These are phyloP conservation scores for Candida sp. DNA, from an alignment of 1,139 yeast species.

Conservation along the genomic window DNA sequence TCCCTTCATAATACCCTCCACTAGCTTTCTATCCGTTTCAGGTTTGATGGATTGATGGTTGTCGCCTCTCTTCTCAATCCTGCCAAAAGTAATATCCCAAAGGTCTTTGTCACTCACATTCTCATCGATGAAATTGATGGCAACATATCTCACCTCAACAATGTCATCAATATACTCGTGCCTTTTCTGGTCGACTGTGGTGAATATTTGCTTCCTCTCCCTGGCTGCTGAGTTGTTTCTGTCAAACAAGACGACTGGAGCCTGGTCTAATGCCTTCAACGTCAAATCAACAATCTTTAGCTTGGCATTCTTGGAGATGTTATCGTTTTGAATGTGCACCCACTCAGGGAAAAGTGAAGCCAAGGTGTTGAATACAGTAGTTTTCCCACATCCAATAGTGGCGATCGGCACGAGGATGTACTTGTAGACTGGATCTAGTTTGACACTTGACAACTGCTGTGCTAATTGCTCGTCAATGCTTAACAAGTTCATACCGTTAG, in stretches of 20 bases:
- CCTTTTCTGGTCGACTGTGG: conserved; percentile 48
- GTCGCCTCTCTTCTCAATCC: conserved; percentile 79
- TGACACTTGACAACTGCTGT: conserved; percentile 11
- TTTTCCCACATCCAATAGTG: conserved; percentile 95
- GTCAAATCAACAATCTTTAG: conserved; percentile 57
- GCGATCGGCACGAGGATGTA: conserved; percentile 83
- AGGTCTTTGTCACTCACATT: conserved; percentile 26
- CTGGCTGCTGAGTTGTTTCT: conserved; percentile 78
- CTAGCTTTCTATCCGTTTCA: conserved; percentile 44
- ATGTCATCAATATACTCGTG: conserved; percentile 37
- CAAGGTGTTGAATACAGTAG: conserved; percentile 76
- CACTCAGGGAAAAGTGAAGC: conserved; percentile 60
- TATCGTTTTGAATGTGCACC: conserved; percentile 89
- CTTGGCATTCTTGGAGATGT: conserved; percentile 56
- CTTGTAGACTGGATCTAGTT: conserved; percentile 26
- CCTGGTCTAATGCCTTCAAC: conserved; percentile 33
- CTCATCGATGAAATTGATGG: conserved; percentile 64
- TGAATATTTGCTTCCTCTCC: conserved; percentile 73
- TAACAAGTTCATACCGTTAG: conserved; percentile 36
- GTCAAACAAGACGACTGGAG: conserved; percentile 69
- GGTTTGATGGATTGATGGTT: conserved; percentile 87
- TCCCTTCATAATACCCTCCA: conserved; percentile 68
- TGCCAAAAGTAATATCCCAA: conserved; percentile 56
- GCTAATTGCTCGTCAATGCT: conserved; percentile 24
- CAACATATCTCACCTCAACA: conserved; percentile 53